Percentiles rank a stretch among this genome's conserved stretches.
Conservation (phyloP, 768 basidiomycete genomes). For the Mycena vitilis region DNA sequence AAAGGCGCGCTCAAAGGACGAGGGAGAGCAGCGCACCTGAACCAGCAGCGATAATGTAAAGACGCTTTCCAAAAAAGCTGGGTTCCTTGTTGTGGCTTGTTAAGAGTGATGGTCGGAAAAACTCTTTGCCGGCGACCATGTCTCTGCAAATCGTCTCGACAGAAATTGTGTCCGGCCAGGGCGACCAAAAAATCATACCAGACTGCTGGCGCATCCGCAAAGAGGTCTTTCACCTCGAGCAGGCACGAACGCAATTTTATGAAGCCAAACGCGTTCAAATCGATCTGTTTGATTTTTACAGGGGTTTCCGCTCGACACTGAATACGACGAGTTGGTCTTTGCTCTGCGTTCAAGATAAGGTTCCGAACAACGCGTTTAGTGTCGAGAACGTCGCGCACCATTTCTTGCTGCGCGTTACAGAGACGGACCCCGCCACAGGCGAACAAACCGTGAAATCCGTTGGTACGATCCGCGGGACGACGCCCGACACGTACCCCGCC, state of each 20-base stretch:
- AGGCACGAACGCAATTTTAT: slow-evolving; percentile 41
- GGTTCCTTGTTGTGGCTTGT: background rate
- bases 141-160: slow-evolving; percentile 6
- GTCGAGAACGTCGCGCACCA: slow-evolving; percentile 74
- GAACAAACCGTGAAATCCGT: slow-evolving; percentile 67
- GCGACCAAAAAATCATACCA: slow-evolving; percentile 62
- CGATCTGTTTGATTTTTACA: slow-evolving; percentile 55
- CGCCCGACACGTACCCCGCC: slow-evolving; percentile 48
- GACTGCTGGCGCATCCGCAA: slow-evolving; percentile 42
- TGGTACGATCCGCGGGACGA: slow-evolving; percentile 72
- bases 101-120: background rate
- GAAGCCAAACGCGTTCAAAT: slow-evolving; percentile 45
- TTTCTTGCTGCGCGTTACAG: slow-evolving; percentile 73
- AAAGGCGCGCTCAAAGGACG: background rate
- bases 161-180: slow-evolving; percentile 42
- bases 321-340: slow-evolving; percentile 75
- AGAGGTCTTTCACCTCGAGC: slow-evolving; percentile 33
- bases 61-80: background rate
- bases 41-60: background rate
- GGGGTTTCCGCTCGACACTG: slow-evolving; percentile 76
- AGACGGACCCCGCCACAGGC: slow-evolving; percentile 24
- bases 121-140: slow-evolving; percentile 3
- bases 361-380: slow-evolving; percentile 48
- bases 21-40: background rate
- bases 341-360: slow-evolving; percentile 30